Evolutionary conservation across 495 filamentous ascomycete species (phyloP).

Genomic region (Cryomyces minteri): DNA sequence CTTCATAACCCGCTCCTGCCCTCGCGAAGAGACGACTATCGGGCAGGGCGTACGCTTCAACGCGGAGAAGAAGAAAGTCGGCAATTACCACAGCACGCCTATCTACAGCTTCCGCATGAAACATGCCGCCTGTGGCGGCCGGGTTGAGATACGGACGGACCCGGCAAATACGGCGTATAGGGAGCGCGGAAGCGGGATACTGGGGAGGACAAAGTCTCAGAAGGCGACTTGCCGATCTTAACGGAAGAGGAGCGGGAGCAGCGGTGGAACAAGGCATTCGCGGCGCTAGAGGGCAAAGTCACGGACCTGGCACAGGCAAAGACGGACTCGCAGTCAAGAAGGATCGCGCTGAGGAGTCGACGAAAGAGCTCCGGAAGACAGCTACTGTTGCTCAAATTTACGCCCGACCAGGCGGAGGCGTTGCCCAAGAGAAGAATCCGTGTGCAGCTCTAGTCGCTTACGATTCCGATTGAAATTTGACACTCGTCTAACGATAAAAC

Average conservation of each 20-base stretch:
- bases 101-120: slow-evolving; percentile 76
- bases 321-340: slow-evolving; percentile 31
- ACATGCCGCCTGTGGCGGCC: slow-evolving; percentile 59
- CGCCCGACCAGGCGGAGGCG: no score
- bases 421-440: no score
- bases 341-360: slow-evolving; percentile 57
- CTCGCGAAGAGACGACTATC: slow-evolving; percentile 59
- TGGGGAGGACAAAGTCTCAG: slow-evolving; percentile 34
- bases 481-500: no score
- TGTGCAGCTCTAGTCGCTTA: no score
- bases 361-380: slow-evolving; percentile 64
- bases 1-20: no score
- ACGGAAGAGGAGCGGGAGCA: slow-evolving; percentile 34
- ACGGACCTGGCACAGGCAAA: slow-evolving; percentile 47
- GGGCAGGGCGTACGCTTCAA: slow-evolving; percentile 95
- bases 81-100: slow-evolving; percentile 68
- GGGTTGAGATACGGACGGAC: slow-evolving; percentile 81
- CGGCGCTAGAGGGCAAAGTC: slow-evolving; percentile 61
- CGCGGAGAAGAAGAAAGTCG: slow-evolving; percentile 77
- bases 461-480: no score
- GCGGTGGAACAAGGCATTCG: slow-evolving; percentile 53
- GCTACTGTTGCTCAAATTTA: no score
- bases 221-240: slow-evolving; percentile 18
- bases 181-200: slow-evolving; percentile 61
- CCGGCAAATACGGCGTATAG: slow-evolving; percentile 70